Base-by-base conservation (phyloP, 140 eudicot genomes). In the Anethum foeniculum region DNA sequence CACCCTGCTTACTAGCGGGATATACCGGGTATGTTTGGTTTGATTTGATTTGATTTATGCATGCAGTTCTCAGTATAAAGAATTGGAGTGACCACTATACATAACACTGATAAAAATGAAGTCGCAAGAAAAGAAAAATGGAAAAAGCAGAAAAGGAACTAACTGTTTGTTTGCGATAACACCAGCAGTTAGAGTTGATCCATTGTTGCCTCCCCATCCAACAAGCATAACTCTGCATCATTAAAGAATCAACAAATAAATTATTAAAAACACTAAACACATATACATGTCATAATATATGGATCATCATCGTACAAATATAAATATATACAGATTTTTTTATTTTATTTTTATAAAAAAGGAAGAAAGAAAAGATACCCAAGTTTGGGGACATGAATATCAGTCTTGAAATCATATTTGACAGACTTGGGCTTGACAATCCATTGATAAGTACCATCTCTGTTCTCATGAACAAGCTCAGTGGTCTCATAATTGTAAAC, bases 131-230 rank as follows among this genome's bases (percentile, higher is more conserved):
- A 56, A n/a, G 5, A 7, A n/a, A 62, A 1, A 60, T 9, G 34
- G 36, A 54, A 8, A 54, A 54, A 21, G n/a, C 10, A 1, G 28
- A 56, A 62, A 11, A 68, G 78, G 73, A 76, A 87, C 99, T 87
- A 81, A 95, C 99, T 95, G 97, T 25, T 97, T 85, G 79, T 95
- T 95, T 0, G 99, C 98, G 81, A 95, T 92, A 58, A 95, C 98
- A 79, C 96, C 99, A 80, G 88, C 99, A 14, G 99, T 93, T 21
- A 95, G 88, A 48, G 99, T 95, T 6, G 93, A 92, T 34, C 99
- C 99, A 85, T 95, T 95, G 93, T 95, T 95, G 39, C 99, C 99
- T 83, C 99, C 99, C 99, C 99, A 95, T 68, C 99, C 99, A 82
- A 95, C 99, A 82, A 95, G 98, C 98, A 95, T 87, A 84, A 95